Conservation (phyloP, 495 filamentous ascomycete species). For the Haplographium delicatum region DNA sequence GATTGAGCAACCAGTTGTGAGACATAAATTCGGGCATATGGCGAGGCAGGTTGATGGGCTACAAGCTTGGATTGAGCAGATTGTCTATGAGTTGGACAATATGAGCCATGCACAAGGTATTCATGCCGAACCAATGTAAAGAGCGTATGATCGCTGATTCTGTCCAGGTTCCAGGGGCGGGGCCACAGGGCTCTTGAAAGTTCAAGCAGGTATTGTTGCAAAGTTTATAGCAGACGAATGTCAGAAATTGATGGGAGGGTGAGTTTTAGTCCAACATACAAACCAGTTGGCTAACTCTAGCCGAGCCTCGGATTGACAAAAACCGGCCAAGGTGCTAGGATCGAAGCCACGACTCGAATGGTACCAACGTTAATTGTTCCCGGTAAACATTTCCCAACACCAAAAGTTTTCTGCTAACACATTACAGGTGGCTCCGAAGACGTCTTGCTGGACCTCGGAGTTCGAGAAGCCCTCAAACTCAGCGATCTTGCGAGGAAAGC, state of each 20-base stretch:
- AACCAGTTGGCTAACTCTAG: slow-evolving; percentile 84
- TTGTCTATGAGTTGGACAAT: slow-evolving; percentile 84
- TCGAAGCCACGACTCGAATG: slow-evolving; percentile 87
- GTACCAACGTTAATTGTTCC: slow-evolving; percentile 93
- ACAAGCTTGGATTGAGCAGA: slow-evolving; percentile 91
- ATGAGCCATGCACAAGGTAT: slow-evolving; percentile 94
- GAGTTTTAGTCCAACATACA: slow-evolving; percentile 81
- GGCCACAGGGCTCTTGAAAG: slow-evolving; percentile 87
- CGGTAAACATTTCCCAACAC: slow-evolving; percentile 36
- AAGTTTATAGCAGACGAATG: slow-evolving; percentile 19
- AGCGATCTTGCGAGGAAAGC: slow-evolving; percentile 51
- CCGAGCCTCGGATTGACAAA: slow-evolving; percentile 88
- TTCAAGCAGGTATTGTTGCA: slow-evolving; percentile 46
- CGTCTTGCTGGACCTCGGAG: slow-evolving; percentile 94
- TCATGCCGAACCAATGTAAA: too few species aligned
- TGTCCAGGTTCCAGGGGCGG: too few species aligned
- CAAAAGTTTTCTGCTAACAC: neutral
- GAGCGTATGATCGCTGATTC: too few species aligned
- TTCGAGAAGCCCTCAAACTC: slow-evolving; percentile 82
- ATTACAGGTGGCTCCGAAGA: slow-evolving; percentile 69
- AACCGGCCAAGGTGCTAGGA: slow-evolving; percentile 89
- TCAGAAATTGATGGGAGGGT: slow-evolving; percentile 20
- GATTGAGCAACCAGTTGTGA: slow-evolving; percentile 93
- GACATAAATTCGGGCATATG: slow-evolving; percentile 95
- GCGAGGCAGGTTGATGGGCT: slow-evolving; percentile 92